Base-by-base conservation (phyloP, 208 protist genomes). In the Leishmania tarentolae region DNA sequence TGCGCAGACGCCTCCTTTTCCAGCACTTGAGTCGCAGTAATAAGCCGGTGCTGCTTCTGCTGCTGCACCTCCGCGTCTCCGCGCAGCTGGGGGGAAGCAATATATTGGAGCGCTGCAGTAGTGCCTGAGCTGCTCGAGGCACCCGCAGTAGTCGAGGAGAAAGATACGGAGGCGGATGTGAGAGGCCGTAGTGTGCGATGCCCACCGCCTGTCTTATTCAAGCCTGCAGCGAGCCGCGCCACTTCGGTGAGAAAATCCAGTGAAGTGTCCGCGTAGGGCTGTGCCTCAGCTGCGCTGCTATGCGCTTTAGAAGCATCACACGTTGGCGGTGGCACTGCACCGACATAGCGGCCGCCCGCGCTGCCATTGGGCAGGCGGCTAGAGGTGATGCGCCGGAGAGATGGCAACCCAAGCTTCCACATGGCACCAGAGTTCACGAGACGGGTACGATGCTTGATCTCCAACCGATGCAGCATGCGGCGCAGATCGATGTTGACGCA, bases 1-100 rank as follows among this genome's bases (percentile, higher is more conserved):
- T 94, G 88, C 44, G 90, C 72, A 42, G 35, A 52, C 19, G 52
- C 78, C 76, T 93, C 93, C 19, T 65, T 72, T 70, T 89, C 73
- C 47, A 96, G 87, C 8, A 94, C 35, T 24, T 73, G 73, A 19
- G 92, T 90, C 5, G 85, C 90, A 47, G 80, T 71, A 5, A 86
- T 50, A 8, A 93, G 80, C 2, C 89, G 83, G 5, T 66, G 73
- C 69, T 91, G 78, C 87, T 83, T 85, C 86, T 83, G 11, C 4
- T 76, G 61, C 65, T 71, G 75, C 52, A 21, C 31, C 28, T 47
- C 61, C 3, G 61, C 44, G 37, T 31, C 11, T 52, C 75, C 69
- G 5, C 56, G n/a, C 8, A 5, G 74, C 11, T 72, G 35, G 2
- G 83, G 75, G 11, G 53, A 63, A 37, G 37, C 3, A 56, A 40